Evolutionary conservation across 495 filamentous ascomycete species (phyloP).

Genomic region (Neurospora sp.): DNA sequence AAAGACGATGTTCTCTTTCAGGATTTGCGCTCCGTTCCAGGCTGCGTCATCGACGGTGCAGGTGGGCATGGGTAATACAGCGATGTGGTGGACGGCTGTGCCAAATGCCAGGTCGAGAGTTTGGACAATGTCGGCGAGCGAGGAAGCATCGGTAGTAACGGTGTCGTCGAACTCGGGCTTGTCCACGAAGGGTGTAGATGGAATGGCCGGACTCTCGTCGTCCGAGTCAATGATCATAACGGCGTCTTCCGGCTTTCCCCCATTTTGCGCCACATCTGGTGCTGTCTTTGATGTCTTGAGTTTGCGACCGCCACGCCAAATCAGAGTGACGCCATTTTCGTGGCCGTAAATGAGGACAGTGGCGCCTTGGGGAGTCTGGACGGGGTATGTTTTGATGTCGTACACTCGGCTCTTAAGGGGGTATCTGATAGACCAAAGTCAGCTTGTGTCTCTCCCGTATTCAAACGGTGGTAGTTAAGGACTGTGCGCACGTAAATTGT

Average conservation of each 20-base stretch:
- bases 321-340: conserved; percentile 61
- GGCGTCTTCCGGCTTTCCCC: conserved; percentile 37
- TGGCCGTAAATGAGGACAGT: conserved; percentile 76
- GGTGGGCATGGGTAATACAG: conserved; percentile 44
- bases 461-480: not conserved
- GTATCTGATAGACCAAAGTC: conserved; percentile 44
- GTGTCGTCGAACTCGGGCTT: conserved; percentile 41
- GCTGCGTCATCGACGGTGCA: conserved; percentile 35
- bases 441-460: not conserved
- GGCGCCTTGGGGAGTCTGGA: conserved; percentile 72
- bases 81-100: conserved; percentile 49
- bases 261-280: conserved; percentile 29
- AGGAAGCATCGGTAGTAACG: conserved; percentile 30
- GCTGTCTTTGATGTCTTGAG: conserved; percentile 40
- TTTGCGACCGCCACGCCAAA: conserved; percentile 71
- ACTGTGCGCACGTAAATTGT: conserved; percentile 17
- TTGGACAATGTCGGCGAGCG: conserved; percentile 45
- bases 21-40: conserved; percentile 48
- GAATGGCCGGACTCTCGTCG: conserved; percentile 44
- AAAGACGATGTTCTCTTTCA: conserved; percentile 58
- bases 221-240: conserved; percentile 77
- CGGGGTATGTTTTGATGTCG: conserved; percentile 63
- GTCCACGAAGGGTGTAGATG: conserved; percentile 24
- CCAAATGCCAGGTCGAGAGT: conserved; percentile 59
- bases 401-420: conserved; percentile 64